These are phyloP conservation scores for Fusarium palustre DNA, from an alignment of 2,329 filamentous ascomycete species.

Conservation along the genomic window DNA sequence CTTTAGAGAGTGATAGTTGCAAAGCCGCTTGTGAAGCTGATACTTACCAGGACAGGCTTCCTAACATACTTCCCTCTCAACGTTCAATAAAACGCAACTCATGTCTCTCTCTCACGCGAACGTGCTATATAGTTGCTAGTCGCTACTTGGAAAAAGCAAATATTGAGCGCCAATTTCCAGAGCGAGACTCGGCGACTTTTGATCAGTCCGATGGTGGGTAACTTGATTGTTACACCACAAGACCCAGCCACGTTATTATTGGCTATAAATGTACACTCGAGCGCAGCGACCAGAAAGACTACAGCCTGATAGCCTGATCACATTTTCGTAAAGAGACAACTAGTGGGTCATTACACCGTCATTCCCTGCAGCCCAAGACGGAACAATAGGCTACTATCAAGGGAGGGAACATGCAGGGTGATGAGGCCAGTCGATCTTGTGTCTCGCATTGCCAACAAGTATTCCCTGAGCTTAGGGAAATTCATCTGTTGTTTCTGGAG, in stretches of 20 bases:
- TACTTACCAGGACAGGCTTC: not conserved
- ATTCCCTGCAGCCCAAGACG: not conserved
- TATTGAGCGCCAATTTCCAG: not conserved
- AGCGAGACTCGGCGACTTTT: not conserved
- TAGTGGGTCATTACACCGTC: not conserved
- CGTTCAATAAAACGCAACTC: not conserved
- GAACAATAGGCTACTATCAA: not conserved
- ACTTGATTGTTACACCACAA: not conserved
- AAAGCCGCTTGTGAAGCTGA: too few species aligned
- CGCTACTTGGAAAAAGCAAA: not conserved
- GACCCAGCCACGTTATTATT: not conserved
- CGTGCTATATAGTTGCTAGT: not conserved
- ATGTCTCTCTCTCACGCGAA: not conserved
- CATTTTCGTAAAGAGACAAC: not conserved
- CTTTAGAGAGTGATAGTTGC: not conserved
- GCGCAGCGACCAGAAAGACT: not conserved
- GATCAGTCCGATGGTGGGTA: not conserved
- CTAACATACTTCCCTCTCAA: not conserved
- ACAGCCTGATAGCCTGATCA: not conserved
- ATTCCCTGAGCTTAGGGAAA: not conserved
- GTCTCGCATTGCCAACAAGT: not conserved
- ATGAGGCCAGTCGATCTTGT: not conserved
- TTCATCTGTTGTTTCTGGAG: not conserved
- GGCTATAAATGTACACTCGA: accelerated
- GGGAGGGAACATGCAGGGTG: not conserved